Conservation (phyloP, 2,329 filamentous ascomycete genomes). For the Fusarium dlaminii region DNA sequence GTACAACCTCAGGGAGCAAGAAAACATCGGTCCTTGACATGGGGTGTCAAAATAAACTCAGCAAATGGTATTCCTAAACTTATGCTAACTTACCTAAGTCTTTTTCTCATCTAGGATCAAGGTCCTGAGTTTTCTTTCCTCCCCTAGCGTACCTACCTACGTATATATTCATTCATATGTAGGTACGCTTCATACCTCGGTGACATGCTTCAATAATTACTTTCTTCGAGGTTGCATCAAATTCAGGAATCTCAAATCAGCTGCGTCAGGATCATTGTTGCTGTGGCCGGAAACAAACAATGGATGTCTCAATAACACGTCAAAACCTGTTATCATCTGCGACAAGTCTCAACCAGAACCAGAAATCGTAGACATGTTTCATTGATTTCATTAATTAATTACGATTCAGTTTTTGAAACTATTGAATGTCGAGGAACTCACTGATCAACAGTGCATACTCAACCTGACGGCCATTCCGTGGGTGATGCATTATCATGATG, state of each 20-base stretch:
- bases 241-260: conserved; percentile 3
- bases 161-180: too few relatives aligned
- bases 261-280: conserved; percentile 3
- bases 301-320: conserved; percentile 5
- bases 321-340: conserved; percentile 3
- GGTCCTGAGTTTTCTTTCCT: too few relatives aligned
- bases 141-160: background rate
- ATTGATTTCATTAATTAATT: background rate
- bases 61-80: too few relatives aligned
- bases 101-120: too few relatives aligned
- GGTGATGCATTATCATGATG: background rate
- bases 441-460: background rate
- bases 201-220: conserved; percentile 17
- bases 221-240: background rate
- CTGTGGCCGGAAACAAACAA: conserved; percentile 1
- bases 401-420: conserved; percentile 13
- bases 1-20: background rate
- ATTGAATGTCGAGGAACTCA: background rate
- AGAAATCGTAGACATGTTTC: conserved; percentile 8
- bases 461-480: conserved; percentile 15
- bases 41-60: too few relatives aligned
- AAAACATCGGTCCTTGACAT: too few relatives aligned
- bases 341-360: conserved; percentile 6
- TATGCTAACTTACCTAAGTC: too few relatives aligned
- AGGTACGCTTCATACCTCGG: background rate